Conservation (phyloP, 2,329 filamentous ascomycete species). For the Aspergillus sp. region DNA sequence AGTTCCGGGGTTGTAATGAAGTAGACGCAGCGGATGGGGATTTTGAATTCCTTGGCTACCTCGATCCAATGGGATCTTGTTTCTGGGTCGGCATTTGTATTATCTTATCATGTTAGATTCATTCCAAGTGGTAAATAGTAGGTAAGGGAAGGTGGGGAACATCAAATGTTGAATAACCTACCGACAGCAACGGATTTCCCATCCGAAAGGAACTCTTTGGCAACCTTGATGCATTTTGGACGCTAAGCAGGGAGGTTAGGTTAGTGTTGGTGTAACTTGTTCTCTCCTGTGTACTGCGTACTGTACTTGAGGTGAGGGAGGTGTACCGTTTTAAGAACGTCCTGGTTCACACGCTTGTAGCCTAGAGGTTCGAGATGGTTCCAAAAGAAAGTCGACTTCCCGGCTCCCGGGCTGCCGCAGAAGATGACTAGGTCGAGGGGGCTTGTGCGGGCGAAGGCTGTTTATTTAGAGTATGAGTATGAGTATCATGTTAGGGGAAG, state of each 20-base stretch:
- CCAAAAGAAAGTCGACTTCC: conserved; percentile 90
- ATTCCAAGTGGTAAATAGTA: not conserved
- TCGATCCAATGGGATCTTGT: conserved; percentile 74
- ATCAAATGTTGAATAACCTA: conserved; percentile 40
- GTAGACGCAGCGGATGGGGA: conserved; percentile 80
- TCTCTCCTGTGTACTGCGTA: no score
- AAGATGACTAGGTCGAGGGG: conserved; percentile 74
- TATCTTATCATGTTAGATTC: conserved; percentile 55
- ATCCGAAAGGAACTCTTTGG: conserved; percentile 59
- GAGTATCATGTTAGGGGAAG: conserved; percentile 1
- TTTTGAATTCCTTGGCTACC: conserved; percentile 63
- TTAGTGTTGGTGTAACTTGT: conserved; percentile 1
- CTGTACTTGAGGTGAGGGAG: not conserved
- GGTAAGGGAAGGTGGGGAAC: not conserved
- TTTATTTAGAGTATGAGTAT: conserved; percentile 10
- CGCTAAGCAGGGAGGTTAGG: conserved; percentile 38
- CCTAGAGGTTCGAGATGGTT: conserved; percentile 69
- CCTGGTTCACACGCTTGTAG: conserved; percentile 86
- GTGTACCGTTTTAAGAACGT: conserved; percentile 67
- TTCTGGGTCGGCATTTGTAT: conserved; percentile 84
- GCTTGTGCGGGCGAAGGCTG: conserved; percentile 55
- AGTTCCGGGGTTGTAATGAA: conserved; percentile 69
- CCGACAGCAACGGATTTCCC: conserved; percentile 72
- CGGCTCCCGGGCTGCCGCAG: conserved; percentile 81
- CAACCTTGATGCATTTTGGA: conserved; percentile 65